Conservation (phyloP, 208 protist species). For the Trypanosoma cruzi region DNA sequence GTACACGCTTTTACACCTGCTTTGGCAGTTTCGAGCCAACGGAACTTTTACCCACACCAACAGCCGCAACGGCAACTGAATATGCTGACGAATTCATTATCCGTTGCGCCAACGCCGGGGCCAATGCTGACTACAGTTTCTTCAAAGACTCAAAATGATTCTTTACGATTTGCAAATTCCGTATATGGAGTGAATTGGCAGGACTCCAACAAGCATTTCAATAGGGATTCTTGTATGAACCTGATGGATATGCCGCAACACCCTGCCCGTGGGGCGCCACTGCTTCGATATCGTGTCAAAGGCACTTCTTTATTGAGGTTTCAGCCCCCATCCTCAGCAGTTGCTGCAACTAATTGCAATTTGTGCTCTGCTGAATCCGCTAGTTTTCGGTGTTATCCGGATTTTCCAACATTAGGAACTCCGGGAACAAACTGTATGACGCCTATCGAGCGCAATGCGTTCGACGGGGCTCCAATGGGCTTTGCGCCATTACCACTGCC, state of each 20-base stretch:
- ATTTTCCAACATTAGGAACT: background rate
- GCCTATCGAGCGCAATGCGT: background rate
- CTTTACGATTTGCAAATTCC: background rate
- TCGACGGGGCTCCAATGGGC: conserved; percentile 4
- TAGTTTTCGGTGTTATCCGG: conserved; percentile 5
- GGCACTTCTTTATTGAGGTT: background rate
- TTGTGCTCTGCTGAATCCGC: background rate
- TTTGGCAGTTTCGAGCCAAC: conserved; percentile 2
- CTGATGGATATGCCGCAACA: background rate
- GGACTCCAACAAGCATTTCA: background rate
- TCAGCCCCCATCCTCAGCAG: background rate
- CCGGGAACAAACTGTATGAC: background rate
- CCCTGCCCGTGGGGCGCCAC: conserved; percentile 10
- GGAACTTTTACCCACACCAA: background rate
- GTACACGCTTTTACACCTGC: conserved; percentile 29
- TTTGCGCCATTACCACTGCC: background rate
- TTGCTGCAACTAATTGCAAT: background rate
- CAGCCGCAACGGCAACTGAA: conserved; percentile 22
- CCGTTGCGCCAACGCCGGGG: background rate
- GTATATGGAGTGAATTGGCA: background rate
- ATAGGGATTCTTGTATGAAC: conserved; percentile 11
- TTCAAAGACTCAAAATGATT: background rate
- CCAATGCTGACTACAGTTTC: background rate
- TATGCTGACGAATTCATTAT: background rate
- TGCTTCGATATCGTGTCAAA: conserved; percentile 8